phyloP scores from a whole-genome alignment of 257 asterid genomes.

The Handroanthus guayacan region DNA sequence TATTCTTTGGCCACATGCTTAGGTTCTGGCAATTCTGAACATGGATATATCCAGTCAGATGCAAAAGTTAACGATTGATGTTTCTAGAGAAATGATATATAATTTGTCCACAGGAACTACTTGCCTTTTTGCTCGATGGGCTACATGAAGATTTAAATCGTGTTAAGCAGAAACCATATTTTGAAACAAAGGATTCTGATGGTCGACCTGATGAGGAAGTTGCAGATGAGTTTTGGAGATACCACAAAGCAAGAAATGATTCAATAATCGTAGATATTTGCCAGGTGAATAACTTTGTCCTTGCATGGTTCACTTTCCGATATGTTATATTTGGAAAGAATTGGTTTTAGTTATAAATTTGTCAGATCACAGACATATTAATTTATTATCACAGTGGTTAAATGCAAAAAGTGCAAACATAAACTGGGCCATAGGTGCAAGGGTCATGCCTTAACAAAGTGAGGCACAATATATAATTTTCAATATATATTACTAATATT shows the following conservation, averaged over 20 bases:
- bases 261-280: conserved; percentile 91
- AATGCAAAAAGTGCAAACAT: too few relatives aligned
- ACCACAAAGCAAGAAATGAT: conserved; percentile 94
- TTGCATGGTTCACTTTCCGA: conserved; percentile 14
- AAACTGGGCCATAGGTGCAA: too few relatives aligned
- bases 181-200: conserved; percentile 86
- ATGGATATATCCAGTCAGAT: background rate
- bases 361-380: too few relatives aligned
- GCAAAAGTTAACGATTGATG: background rate
- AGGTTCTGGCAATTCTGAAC: background rate
- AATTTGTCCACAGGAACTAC: conserved; percentile 75
- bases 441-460: too few relatives aligned
- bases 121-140: conserved; percentile 96
- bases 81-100: conserved; percentile 19
- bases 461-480: too few relatives aligned
- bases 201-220: conserved; percentile 86
- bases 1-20: conserved; percentile 12
- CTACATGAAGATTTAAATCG: conserved; percentile 97
- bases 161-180: conserved; percentile 89
- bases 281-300: conserved; percentile 60
- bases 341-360: too few relatives aligned
- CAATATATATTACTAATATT: too few relatives aligned
- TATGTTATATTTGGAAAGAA: too few relatives aligned
- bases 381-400: too few relatives aligned
- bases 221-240: conserved; percentile 91